Conservation (phyloP, 371 early-diverging fungal species). For the Lichtheimia ramosa region DNA sequence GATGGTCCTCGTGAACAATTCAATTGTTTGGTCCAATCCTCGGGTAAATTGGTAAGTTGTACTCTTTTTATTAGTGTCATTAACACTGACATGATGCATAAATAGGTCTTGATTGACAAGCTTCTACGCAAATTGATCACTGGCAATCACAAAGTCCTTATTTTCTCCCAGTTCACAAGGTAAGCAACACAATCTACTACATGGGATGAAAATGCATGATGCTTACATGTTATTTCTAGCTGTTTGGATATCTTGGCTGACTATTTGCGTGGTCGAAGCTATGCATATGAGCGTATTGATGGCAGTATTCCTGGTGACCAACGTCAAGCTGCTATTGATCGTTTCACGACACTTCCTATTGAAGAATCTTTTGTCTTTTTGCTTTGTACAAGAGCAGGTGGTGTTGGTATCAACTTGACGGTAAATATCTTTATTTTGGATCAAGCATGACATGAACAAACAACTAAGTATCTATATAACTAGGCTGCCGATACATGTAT, state of each 20-base stretch:
- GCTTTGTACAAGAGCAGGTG: constrained; percentile 89
- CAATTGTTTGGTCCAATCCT: constrained; percentile 78
- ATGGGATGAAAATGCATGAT: neutral
- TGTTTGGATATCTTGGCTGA: constrained; percentile 89
- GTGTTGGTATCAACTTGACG: constrained; percentile 93
- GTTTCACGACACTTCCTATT: constrained; percentile 77
- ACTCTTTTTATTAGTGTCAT: neutral
- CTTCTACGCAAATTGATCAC: constrained; percentile 77
- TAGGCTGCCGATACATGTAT: constrained; percentile 93
- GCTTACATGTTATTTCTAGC: constrained; percentile 12
- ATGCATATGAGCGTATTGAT: constrained; percentile 89
- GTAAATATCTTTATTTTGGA: constrained; percentile 10
- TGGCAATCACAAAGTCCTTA: constrained; percentile 89
- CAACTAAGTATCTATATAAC: no score
- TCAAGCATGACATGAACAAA: no score
- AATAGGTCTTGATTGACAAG: constrained; percentile 77
- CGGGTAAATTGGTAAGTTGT: constrained; percentile 75
- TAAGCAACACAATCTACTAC: constrained; percentile 1
- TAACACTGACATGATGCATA: neutral
- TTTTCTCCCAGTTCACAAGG: constrained; percentile 94
- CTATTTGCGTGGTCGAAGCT: constrained; percentile 76
- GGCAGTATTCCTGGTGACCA: constrained; percentile 86
- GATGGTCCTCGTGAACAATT: constrained; percentile 67
- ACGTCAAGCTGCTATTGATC: constrained; percentile 95
- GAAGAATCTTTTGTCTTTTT: constrained; percentile 84